A percentile compares a stretch with the other conserved stretches of the same genome.
These are phyloP conservation scores for Podospora didyma DNA, from an alignment of 495 filamentous ascomycete genomes.

Conservation along the genomic window DNA sequence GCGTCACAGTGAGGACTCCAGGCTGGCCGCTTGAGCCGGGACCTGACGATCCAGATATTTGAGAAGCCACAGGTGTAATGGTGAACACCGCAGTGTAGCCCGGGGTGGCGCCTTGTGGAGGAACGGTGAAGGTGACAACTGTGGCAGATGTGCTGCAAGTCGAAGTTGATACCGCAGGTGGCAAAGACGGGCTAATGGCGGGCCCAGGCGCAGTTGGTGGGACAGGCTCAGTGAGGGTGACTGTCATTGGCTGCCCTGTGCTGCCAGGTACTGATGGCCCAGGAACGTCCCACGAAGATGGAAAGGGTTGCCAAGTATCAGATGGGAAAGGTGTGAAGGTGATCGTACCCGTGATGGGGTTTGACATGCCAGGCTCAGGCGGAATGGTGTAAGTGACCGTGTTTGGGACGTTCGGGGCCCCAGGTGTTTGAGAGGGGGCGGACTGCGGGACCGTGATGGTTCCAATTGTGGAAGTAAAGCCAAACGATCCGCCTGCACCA, in stretches of 20 bases:
- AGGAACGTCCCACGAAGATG: neutral
- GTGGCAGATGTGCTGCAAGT: constrained; percentile 4
- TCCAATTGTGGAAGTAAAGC: constrained; percentile 5
- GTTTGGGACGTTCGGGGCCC: neutral
- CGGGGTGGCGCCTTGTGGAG: constrained; percentile 8
- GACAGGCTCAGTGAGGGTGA: neutral
- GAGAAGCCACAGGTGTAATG: neutral
- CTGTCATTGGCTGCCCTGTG: neutral
- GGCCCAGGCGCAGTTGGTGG: neutral
- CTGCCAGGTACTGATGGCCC: neutral
- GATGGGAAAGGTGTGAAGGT: constrained; percentile 8
- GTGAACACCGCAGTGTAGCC: constrained; percentile 18
- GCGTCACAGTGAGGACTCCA: neutral
- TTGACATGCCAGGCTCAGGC: constrained; percentile 1
- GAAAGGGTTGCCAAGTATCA: too few relatives aligned
- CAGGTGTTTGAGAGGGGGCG: neutral
- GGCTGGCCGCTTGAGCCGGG: neutral
- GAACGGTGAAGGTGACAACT: constrained; percentile 16
- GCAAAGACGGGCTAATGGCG: neutral
- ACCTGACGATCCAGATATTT: neutral
- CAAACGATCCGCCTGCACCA: neutral
- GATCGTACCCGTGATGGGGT: constrained; percentile 11
- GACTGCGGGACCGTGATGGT: constrained; percentile 9
- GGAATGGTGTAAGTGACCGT: constrained; percentile 20
- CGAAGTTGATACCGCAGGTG: neutral